phyloP scores from a whole-genome alignment of 2,329 filamentous ascomycete species.

The Pseudogymnoascus sp. region DNA sequence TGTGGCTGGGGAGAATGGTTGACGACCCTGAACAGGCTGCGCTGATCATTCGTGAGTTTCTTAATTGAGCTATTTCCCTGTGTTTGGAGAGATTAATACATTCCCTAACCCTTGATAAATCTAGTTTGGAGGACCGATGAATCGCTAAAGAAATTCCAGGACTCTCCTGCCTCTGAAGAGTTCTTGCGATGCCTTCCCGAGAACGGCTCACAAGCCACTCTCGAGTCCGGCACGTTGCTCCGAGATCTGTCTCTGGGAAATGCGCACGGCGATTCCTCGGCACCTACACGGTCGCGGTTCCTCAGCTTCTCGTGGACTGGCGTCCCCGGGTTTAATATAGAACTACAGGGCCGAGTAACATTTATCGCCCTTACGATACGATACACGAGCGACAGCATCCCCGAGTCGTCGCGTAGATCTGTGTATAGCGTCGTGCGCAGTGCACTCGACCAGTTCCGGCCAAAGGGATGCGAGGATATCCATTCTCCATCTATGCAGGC shows the following conservation, averaged over 20 bases:
- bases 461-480: slow-evolving; percentile 14
- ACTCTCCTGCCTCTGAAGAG: background rate
- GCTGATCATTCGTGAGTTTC: slow-evolving; percentile 14
- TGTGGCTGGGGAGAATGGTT: slow-evolving; percentile 26
- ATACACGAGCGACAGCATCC: background rate
- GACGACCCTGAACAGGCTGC: slow-evolving; percentile 19
- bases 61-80: background rate
- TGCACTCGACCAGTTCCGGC: slow-evolving; percentile 12
- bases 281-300: background rate
- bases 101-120: background rate
- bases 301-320: background rate
- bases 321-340: background rate
- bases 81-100: background rate
- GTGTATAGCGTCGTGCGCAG: background rate
- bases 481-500: background rate
- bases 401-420: background rate
- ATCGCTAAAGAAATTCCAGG: background rate
- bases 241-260: background rate
- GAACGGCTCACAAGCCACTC: background rate
- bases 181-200: background rate
- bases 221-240: background rate
- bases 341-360: background rate
- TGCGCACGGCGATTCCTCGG: background rate
- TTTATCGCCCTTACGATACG: background rate
- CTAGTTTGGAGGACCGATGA: background rate